These are phyloP conservation scores for Phytophthora sp. DNA, from an alignment of 352 stramenopile species.

Conservation along the genomic window DNA sequence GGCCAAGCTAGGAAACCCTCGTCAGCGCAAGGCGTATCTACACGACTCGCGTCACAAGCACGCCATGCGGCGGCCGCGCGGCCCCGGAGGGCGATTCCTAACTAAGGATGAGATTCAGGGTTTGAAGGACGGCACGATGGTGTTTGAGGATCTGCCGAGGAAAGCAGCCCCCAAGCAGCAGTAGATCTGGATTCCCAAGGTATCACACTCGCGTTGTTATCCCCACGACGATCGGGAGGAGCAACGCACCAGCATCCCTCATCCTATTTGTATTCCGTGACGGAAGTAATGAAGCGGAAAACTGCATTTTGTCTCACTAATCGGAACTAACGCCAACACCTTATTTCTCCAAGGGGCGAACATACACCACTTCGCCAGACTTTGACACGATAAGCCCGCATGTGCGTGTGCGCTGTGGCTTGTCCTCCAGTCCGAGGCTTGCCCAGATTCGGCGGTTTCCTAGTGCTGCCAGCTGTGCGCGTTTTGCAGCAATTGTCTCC, in stretches of 20 bases:
- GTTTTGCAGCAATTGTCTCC: constrained; percentile 82
- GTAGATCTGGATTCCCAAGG: constrained; percentile 14
- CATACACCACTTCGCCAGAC: constrained; percentile 73
- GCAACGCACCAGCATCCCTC: constrained; percentile 22
- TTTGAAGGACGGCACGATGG: constrained; percentile 76
- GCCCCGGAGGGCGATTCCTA: constrained; percentile 83
- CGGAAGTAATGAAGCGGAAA: constrained; percentile 30
- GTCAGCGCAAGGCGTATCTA: constrained; percentile 87
- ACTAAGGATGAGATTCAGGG: constrained; percentile 87
- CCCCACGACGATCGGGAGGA: not conserved
- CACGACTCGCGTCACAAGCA: constrained; percentile 90
- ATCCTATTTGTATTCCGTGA: constrained; percentile 46
- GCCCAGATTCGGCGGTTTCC: constrained; percentile 86
- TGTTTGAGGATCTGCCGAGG: constrained; percentile 67
- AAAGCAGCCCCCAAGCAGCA: constrained; percentile 50
- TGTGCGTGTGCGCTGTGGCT: constrained; percentile 54
- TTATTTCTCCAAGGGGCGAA: constrained; percentile 72
- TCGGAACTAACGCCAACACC: not conserved
- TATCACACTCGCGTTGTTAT: constrained; percentile 6
- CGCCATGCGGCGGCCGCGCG: constrained; percentile 84
- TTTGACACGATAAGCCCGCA: constrained; percentile 79
- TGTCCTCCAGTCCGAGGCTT: constrained; percentile 85
- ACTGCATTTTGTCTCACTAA: constrained; percentile 19
- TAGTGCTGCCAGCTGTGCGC: constrained; percentile 71
- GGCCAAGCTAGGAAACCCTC: constrained; percentile 77